Evolutionary conservation across 1,284 basidiomycete species (phyloP), one percentile per base, ranked within the genome.

Genomic region (Butyriboletus pseudospeciosus): DNA sequence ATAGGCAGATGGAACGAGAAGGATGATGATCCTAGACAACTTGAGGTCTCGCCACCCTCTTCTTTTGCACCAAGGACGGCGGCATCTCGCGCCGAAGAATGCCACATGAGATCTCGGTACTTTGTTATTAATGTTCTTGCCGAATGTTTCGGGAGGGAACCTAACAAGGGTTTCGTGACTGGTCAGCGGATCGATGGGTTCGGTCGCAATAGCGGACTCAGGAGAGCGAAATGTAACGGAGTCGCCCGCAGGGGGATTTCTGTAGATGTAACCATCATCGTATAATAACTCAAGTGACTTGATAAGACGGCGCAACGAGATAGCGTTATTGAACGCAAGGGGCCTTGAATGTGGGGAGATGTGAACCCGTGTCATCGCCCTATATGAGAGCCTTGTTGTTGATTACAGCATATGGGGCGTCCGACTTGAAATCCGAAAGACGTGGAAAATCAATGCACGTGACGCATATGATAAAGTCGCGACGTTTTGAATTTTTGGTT

Each of bases 401-500:
- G 28, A 30, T 30, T 30, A 30, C 28, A 30, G 28, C 9, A 6
- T 30, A 30, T 30, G 28, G 26, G 28, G 28, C 7, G 28, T 30
- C 5, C 28, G 26, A 26, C 26, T 26, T 26, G 26, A 7, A 26
- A 26, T 49, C 42, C 17, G n/a, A 43, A 12, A 2, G 1, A 16
- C 6, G 28, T 28, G 4, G 20, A 42, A 67, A 63, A 47, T 68
- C 53, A 69, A 30, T 56, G 42, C 65, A 68, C 63, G 67, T 67
- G 65, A 67, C 28, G 0, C 14, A 42, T 49, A 56, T 3, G 30
- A 30, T 10, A 52, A 59, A 53, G 64, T 62, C 58, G 58, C 49
- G 56, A 43, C 8, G 57, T 49, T 37, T 55, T 41, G 42, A 5
- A 37, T 10, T 12, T 23, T 34, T 23, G 36, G 23, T 28, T 36